phyloP scores from a whole-genome alignment of 768 basidiomycete genomes.

The Megacollybia marginata region DNA sequence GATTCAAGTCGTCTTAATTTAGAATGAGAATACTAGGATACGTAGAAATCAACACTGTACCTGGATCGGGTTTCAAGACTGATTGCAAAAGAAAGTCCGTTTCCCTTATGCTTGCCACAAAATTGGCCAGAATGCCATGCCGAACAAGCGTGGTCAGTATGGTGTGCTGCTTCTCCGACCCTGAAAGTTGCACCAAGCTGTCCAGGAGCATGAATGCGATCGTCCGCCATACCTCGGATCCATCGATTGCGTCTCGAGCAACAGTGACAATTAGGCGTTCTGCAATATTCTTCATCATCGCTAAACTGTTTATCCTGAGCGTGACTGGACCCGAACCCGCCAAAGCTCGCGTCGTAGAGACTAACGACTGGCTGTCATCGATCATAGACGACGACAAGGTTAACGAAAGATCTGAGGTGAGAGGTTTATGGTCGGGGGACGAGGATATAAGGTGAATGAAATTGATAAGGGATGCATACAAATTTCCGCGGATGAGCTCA shows the following conservation, averaged over 20 bases:
- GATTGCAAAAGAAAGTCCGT: conserved; percentile 65
- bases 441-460: conserved; percentile 72
- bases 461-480: conserved; percentile 89
- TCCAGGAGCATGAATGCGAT: conserved; percentile 89
- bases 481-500: conserved; percentile 86
- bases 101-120: conserved; percentile 81
- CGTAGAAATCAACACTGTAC: conserved; percentile 33
- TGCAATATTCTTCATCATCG: conserved; percentile 56
- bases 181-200: conserved; percentile 66
- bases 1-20: conserved; percentile 73
- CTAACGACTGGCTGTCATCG: conserved; percentile 18
- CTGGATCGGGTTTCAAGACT: conserved; percentile 84
- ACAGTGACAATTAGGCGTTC: conserved; percentile 70
- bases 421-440: conserved; percentile 15
- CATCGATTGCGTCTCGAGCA: conserved; percentile 89
- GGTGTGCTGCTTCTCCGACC: conserved; percentile 58
- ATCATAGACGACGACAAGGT: conserved; percentile 3
- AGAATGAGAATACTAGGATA: not conserved
- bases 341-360: conserved; percentile 34
- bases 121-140: conserved; percentile 74
- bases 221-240: conserved; percentile 95
- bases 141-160: conserved; percentile 53
- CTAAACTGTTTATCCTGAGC: conserved; percentile 56
- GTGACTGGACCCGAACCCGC: conserved; percentile 12
- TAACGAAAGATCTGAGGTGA: not conserved